phyloP scores from a whole-genome alignment of 2,329 filamentous ascomycete species.

The Hymenoscyphus scutula region DNA sequence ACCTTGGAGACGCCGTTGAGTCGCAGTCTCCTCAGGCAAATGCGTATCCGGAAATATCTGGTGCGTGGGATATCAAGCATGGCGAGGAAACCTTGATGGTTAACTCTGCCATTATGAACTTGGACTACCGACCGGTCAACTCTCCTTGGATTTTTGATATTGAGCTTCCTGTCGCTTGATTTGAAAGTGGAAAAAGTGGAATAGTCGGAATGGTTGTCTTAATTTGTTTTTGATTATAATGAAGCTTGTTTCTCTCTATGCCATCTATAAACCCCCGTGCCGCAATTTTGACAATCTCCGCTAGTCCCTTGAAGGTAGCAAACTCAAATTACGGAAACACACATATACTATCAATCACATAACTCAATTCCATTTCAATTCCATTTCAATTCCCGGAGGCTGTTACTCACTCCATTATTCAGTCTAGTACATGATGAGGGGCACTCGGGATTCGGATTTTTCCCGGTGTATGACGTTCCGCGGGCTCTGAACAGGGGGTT shows the following conservation, averaged over 20 bases:
- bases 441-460: too few relatives aligned
- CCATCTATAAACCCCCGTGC: too few relatives aligned
- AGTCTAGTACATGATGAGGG: too few relatives aligned
- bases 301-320: too few relatives aligned
- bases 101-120: constrained; percentile 50
- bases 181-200: background rate
- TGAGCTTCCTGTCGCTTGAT: constrained; percentile 12
- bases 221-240: background rate
- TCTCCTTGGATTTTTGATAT: constrained; percentile 52
- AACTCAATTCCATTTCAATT: too few relatives aligned
- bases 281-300: too few relatives aligned
- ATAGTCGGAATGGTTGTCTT: background rate
- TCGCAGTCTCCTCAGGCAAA: constrained; percentile 35
- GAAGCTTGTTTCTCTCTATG: background rate
- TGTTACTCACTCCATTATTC: too few relatives aligned
- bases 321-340: too few relatives aligned
- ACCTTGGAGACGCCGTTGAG: constrained; percentile 35
- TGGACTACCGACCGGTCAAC: constrained; percentile 43
- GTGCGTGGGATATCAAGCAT: constrained; percentile 29
- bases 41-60: constrained; percentile 36
- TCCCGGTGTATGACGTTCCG: too few relatives aligned
- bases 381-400: too few relatives aligned
- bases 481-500: background rate
- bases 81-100: constrained; percentile 55
- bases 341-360: too few relatives aligned